Conservation (phyloP, 805 yeast species). For the Starmerella geochares region DNA sequence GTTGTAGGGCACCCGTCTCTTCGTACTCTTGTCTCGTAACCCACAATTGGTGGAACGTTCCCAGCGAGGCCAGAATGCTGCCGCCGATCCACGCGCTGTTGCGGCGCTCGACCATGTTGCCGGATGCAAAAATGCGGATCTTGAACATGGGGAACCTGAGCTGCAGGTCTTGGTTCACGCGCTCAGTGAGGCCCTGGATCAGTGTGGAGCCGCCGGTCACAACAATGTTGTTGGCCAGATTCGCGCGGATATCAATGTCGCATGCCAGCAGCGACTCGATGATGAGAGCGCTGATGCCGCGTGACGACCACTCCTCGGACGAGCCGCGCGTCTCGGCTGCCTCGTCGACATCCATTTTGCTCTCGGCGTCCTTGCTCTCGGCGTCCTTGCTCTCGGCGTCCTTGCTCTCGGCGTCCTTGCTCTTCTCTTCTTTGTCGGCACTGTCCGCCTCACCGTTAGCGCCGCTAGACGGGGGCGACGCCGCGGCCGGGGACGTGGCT, state of each 20-base stretch:
- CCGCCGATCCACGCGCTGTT: conserved; percentile 90
- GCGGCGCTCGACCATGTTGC: conserved; percentile 59
- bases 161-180: conserved; percentile 61
- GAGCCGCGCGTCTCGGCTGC: conserved; percentile 7
- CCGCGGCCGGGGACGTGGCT: no score
- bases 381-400: no score
- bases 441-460: no score
- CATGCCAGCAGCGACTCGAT: conserved; percentile 39
- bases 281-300: conserved; percentile 49
- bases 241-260: conserved; percentile 84
- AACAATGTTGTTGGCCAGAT: conserved; percentile 78
- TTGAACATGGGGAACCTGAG: conserved; percentile 72
- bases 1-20: conserved; percentile 76
- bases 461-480: no score
- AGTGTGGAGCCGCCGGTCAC: conserved; percentile 77
- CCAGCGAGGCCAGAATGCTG: conserved; percentile 73
- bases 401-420: conserved; percentile 28
- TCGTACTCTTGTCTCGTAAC: conserved; percentile 78
- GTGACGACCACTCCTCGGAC: conserved; percentile 18
- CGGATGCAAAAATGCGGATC: conserved; percentile 71
- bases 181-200: conserved; percentile 69
- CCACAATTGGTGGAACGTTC: conserved; percentile 96
- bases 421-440: conserved; percentile 21
- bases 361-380: no score
- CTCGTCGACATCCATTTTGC: conserved; percentile 18